A percentile compares a stretch with the other conserved stretches of the same genome.
Conservation (phyloP, 495 filamentous ascomycete genomes). For the Physcia stellaris region DNA sequence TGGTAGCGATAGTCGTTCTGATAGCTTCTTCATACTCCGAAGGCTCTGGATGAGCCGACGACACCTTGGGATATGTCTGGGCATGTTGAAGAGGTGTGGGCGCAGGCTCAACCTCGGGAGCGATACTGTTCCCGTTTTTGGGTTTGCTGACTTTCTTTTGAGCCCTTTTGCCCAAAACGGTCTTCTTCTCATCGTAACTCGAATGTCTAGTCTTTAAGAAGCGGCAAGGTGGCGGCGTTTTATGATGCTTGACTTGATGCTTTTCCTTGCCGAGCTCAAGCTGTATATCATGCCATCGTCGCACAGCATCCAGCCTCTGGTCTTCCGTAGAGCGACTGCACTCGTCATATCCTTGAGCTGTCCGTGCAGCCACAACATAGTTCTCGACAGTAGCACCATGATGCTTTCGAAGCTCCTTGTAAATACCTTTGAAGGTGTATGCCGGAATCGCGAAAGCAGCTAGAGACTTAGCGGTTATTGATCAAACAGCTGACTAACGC, state of each 20-base stretch:
- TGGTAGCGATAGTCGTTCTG: constrained; percentile 48
- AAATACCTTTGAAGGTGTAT: constrained; percentile 62
- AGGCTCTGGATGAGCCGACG: constrained; percentile 7
- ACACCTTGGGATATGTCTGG: constrained; percentile 1
- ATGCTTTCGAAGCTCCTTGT: constrained; percentile 53
- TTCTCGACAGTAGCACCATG: constrained; percentile 50
- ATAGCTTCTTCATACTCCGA: constrained; percentile 58
- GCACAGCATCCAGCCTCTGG: constrained; percentile 44
- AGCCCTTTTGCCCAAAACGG: constrained; percentile 22
- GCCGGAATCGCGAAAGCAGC: constrained; percentile 33
- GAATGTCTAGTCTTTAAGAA: constrained; percentile 28
- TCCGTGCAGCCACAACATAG: constrained; percentile 60
- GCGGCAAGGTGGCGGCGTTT: constrained; percentile 18
- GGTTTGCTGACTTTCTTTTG: constrained; percentile 10
- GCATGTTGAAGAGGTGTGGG: neutral
- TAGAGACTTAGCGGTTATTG: neutral
- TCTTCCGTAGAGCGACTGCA: constrained; percentile 28
- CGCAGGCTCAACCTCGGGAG: constrained; percentile 8
- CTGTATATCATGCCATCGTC: constrained; percentile 40
- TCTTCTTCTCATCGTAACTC: constrained; percentile 28
- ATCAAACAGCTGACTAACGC: neutral
- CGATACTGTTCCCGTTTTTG: constrained; percentile 6
- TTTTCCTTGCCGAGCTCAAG: constrained; percentile 38
- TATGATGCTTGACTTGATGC: constrained; percentile 8
- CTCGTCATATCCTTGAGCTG: constrained; percentile 58